Conservation (phyloP, 441 rosid genomes). For the Pelargonium australe region DNA sequence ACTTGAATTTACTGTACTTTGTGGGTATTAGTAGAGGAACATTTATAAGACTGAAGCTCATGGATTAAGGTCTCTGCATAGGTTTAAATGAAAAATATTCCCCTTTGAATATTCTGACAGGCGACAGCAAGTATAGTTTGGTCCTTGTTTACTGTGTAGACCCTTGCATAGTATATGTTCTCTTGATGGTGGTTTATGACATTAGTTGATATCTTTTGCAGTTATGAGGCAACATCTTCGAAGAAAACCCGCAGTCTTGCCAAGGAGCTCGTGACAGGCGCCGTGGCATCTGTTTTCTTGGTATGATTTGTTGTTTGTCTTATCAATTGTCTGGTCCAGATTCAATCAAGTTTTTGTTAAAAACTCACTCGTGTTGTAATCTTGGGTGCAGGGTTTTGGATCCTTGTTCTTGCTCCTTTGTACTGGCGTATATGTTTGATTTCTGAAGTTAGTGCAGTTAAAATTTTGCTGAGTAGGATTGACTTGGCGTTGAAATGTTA, state of each 20-base stretch:
- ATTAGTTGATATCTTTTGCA: neutral
- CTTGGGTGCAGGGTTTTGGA: constrained; percentile 74
- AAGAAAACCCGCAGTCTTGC: constrained; percentile 2
- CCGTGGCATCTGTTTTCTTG: constrained; percentile 28
- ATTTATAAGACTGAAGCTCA: no score
- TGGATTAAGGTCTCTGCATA: neutral
- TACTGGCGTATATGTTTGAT: constrained; percentile 76
- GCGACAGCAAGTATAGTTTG: neutral
- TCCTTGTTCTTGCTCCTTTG: constrained; percentile 85
- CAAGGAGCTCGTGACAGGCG: neutral
- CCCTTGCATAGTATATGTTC: neutral
- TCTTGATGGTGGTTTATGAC: neutral
- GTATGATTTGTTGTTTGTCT: constrained; percentile 30
- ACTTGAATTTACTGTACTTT: neutral
- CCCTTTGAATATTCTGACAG: neutral
- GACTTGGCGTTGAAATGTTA: neutral
- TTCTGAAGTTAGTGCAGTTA: neutral
- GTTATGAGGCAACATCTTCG: constrained; percentile 1
- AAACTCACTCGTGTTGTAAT: constrained; percentile 16
- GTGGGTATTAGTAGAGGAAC: neutral
- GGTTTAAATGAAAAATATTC: neutral
- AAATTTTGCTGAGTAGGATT: neutral
- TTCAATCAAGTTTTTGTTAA: neutral
- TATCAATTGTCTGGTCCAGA: neutral
- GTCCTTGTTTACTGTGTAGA: neutral